A percentile compares a stretch with the other conserved stretches of the same genome.
Conservation (phyloP, 352 stramenopile genomes). For the Globisporangium middletonii region DNA sequence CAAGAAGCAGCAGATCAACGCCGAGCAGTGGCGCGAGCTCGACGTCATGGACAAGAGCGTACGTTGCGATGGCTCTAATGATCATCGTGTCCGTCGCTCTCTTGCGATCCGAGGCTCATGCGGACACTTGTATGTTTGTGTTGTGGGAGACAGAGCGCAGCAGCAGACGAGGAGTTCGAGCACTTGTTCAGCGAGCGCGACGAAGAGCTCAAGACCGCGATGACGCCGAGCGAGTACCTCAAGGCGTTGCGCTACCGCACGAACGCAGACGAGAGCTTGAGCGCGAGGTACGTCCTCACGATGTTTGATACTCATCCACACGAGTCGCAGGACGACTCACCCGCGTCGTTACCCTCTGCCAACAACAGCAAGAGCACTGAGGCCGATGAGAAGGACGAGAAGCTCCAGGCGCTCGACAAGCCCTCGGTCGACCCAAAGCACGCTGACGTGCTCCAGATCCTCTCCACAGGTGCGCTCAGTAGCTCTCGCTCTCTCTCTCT, state of each 20-base stretch:
- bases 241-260: conserved; percentile 68
- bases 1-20: conserved; percentile 79
- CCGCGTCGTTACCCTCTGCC: neutral
- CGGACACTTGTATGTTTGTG: neutral
- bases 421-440: conserved; percentile 27
- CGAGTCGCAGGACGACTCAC: no score
- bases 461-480: conserved; percentile 15
- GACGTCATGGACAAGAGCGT: conserved; percentile 66
- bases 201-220: conserved; percentile 59
- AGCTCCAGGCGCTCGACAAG: conserved; percentile 6
- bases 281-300: conserved; percentile 12
- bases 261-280: conserved; percentile 18
- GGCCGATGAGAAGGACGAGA: conserved; percentile 42
- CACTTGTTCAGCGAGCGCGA: conserved; percentile 81
- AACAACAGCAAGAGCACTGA: conserved; percentile 19
- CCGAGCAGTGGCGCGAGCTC: conserved; percentile 72
- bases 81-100: no score
- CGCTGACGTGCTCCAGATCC: conserved; percentile 19
- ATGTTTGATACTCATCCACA: no score
- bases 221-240: conserved; percentile 67
- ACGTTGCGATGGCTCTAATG: conserved; percentile 11
- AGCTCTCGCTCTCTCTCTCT: neutral
- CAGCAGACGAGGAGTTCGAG: conserved; percentile 70
- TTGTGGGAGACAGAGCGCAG: conserved; percentile 7
- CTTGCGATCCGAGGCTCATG: neutral